These are phyloP conservation scores for Sequoia sempervirens DNA, from an alignment of 75 land plant genomes.

Conservation along the genomic window DNA sequence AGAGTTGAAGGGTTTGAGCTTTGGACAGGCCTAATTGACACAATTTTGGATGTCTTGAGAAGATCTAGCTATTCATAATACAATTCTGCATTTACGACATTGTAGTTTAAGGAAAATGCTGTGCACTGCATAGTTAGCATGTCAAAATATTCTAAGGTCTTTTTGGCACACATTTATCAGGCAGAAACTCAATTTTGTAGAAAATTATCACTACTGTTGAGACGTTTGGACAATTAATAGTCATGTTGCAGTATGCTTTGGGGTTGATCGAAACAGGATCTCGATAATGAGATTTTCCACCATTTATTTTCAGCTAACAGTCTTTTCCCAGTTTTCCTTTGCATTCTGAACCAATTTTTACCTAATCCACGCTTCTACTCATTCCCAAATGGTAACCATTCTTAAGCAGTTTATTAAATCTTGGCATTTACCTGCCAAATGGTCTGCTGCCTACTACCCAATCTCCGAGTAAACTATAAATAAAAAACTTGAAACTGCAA, in stretches of 20 bases:
- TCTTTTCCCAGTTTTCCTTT: background rate
- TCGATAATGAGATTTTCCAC: background rate
- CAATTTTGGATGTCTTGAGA: background rate
- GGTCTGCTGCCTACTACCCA: background rate
- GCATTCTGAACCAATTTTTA: background rate
- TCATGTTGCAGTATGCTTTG: background rate
- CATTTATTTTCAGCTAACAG: background rate
- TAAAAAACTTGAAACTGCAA: background rate
- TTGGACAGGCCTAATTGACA: background rate
- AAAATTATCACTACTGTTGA: background rate
- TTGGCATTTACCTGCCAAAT: background rate
- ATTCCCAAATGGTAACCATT: no score
- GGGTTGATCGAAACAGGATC: background rate
- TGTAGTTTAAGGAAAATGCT: background rate
- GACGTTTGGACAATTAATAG: background rate
- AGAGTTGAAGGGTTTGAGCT: background rate
- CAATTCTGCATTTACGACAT: background rate
- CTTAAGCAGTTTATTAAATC: background rate
- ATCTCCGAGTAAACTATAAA: background rate
- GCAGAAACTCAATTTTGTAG: background rate
- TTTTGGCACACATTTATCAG: background rate
- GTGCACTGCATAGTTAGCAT: background rate
- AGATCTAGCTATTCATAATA: background rate
- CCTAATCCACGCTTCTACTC: background rate
- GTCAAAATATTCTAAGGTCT: background rate